A percentile compares a stretch with the other conserved stretches of the same genome.
phyloP scores from a whole-genome alignment of 2,329 filamentous ascomycete species.

The Immersiporthe knoxdaviesiana region DNA sequence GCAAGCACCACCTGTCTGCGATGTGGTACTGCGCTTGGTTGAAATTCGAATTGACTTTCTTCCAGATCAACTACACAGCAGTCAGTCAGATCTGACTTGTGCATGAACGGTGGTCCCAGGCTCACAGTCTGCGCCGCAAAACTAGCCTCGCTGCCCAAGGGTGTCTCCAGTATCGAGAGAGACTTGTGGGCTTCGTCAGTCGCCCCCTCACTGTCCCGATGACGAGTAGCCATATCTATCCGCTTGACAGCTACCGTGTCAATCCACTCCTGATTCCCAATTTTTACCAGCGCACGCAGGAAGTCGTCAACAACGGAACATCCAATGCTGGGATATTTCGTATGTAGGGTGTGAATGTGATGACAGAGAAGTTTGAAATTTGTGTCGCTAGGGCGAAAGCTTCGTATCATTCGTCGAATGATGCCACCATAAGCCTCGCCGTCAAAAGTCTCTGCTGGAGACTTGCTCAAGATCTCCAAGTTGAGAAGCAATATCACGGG shows the following conservation, averaged over 20 bases:
- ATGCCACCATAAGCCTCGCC: constrained; percentile 53
- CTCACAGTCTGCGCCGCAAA: constrained; percentile 69
- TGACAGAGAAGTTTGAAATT: constrained; percentile 70
- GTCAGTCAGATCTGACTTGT: constrained; percentile 17
- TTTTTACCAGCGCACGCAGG: constrained; percentile 52
- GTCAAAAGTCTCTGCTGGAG: constrained; percentile 52
- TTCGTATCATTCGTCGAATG: constrained; percentile 64
- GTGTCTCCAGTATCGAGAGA: constrained; percentile 45
- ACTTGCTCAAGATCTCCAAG: constrained; percentile 64
- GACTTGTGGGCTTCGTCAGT: constrained; percentile 41
- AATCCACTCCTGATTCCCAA: constrained; percentile 59
- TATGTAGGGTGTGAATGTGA: constrained; percentile 67
- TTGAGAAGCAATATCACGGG: constrained; percentile 69
- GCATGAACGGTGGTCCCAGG: constrained; percentile 7
- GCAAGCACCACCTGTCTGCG: constrained; percentile 71
- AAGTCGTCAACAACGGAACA: constrained; percentile 64
- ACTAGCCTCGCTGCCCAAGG: constrained; percentile 63
- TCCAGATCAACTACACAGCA: constrained; percentile 73
- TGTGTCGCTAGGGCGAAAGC: constrained; percentile 61
- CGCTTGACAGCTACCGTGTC: constrained; percentile 71
- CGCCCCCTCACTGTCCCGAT: constrained; percentile 40
- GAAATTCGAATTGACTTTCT: constrained; percentile 66
- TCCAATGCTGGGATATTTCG: constrained; percentile 53
- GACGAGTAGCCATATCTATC: constrained; percentile 65
- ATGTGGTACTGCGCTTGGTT: constrained; percentile 53